A percentile compares a stretch with the other conserved stretches of the same genome.
These are phyloP conservation scores for Erysimum cheiri DNA, from an alignment of 441 rosid species.

Conservation along the genomic window DNA sequence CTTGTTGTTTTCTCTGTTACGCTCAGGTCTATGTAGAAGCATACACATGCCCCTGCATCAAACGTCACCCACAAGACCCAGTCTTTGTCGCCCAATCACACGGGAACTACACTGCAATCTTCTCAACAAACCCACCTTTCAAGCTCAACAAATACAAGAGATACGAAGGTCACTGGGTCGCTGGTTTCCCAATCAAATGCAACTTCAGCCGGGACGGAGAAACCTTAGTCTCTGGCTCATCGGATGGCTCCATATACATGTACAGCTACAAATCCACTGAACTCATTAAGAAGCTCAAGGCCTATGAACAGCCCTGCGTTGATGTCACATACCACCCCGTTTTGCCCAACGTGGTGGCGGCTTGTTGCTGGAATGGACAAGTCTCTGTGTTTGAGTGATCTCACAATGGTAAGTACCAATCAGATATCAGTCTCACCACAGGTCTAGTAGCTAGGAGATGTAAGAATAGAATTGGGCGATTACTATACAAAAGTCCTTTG, in stretches of 20 bases:
- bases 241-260: slow-evolving; percentile 72
- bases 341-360: slow-evolving; percentile 65
- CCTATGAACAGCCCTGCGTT: slow-evolving; percentile 68
- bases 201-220: slow-evolving; percentile 70
- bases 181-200: slow-evolving; percentile 85
- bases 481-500: not conserved
- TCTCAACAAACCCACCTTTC: slow-evolving; percentile 76
- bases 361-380: slow-evolving; percentile 82
- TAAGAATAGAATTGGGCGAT: not conserved
- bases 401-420: slow-evolving; percentile 10
- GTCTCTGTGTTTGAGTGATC: slow-evolving; percentile 51
- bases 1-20: slow-evolving; percentile 26
- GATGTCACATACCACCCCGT: slow-evolving; percentile 74
- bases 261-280: slow-evolving; percentile 56
- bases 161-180: slow-evolving; percentile 72
- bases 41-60: slow-evolving; percentile 75
- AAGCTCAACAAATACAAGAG: slow-evolving; percentile 79
- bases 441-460: not conserved
- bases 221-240: slow-evolving; percentile 72
- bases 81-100: slow-evolving; percentile 78
- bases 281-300: slow-evolving; percentile 64
- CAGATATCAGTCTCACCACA: not conserved
- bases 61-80: slow-evolving; percentile 69
- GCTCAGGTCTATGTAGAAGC: slow-evolving; percentile 85
- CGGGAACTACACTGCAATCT: slow-evolving; percentile 82